Conservation (phyloP, 2,329 filamentous ascomycete genomes). For the Epichloe hybrida region DNA sequence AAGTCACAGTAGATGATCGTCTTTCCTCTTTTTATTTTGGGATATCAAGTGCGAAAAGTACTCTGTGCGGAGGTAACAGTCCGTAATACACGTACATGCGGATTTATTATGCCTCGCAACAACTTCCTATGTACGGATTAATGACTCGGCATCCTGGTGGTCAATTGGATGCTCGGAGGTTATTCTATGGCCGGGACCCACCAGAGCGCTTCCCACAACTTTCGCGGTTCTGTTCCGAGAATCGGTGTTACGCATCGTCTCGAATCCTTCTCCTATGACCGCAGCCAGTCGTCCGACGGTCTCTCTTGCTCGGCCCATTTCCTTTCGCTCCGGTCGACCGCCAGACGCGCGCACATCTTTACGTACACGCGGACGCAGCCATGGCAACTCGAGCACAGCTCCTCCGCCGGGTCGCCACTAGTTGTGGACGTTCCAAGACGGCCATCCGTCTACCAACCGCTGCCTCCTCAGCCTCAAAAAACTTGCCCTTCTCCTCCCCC, state of each 20-base stretch:
- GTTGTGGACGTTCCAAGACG: neutral
- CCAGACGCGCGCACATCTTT: neutral
- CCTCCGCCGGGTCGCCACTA: conserved; percentile 1
- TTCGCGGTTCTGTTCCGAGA: neutral
- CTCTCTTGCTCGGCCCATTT: neutral
- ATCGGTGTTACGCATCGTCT: neutral
- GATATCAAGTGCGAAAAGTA: neutral
- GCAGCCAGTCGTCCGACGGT: neutral
- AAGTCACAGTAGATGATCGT: neutral
- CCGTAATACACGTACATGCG: too few relatives aligned
- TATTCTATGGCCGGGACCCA: conserved; percentile 1
- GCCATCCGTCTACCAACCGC: neutral
- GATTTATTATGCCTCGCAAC: too few relatives aligned
- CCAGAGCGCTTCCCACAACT: neutral
- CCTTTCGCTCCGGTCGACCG: neutral
- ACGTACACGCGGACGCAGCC: neutral
- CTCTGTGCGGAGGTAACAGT: too few relatives aligned
- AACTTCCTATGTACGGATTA: too few relatives aligned
- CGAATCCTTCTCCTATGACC: neutral
- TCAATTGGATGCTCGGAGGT: neutral
- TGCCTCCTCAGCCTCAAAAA: neutral
- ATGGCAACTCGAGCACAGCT: conserved; percentile 5
- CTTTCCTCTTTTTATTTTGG: neutral
- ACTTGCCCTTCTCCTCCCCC: conserved; percentile 1
- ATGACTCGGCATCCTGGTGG: too few relatives aligned